A percentile compares a stretch with the other conserved stretches of the same genome.
Evolutionary conservation across 495 filamentous ascomycete species (phyloP).

Genomic region (Trichoderma asperelloides): DNA sequence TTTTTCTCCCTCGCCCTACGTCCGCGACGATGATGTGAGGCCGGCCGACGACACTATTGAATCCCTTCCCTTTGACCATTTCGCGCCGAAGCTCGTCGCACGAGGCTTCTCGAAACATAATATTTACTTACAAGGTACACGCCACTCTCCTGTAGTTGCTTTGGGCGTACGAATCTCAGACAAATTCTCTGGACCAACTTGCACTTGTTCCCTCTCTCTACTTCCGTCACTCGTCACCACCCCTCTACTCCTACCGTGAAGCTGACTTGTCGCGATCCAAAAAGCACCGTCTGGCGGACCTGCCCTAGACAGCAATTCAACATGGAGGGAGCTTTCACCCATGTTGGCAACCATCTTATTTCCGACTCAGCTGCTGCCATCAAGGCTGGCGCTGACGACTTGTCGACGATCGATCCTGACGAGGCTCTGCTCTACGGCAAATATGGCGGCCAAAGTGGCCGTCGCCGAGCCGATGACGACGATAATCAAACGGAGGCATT

Average conservation of each 20-base stretch:
- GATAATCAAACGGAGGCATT: slow-evolving; percentile 84
- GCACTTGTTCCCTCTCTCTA: neutral
- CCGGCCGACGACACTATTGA: neutral
- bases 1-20: neutral
- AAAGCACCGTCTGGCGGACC: neutral
- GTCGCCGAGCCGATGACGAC: slow-evolving; percentile 64
- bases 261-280: neutral
- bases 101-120: neutral
- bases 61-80: neutral
- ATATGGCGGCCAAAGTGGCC: slow-evolving; percentile 47
- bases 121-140: neutral
- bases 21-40: slow-evolving; percentile 7
- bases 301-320: slow-evolving; percentile 8
- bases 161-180: neutral
- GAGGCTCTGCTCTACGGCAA: slow-evolving; percentile 64
- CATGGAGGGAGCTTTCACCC: slow-evolving; percentile 82
- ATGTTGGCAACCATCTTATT: slow-evolving; percentile 74
- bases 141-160: neutral
- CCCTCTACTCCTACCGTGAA: neutral
- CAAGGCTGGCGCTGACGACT: slow-evolving; percentile 58
- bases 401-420: slow-evolving; percentile 61
- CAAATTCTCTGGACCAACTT: neutral
- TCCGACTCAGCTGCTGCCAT: slow-evolving; percentile 65
- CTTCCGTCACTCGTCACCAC: neutral
- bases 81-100: slow-evolving; percentile 4